Evolutionary conservation across 1,284 basidiomycete species (phyloP).

Genomic region (Abortiporus biennis): DNA sequence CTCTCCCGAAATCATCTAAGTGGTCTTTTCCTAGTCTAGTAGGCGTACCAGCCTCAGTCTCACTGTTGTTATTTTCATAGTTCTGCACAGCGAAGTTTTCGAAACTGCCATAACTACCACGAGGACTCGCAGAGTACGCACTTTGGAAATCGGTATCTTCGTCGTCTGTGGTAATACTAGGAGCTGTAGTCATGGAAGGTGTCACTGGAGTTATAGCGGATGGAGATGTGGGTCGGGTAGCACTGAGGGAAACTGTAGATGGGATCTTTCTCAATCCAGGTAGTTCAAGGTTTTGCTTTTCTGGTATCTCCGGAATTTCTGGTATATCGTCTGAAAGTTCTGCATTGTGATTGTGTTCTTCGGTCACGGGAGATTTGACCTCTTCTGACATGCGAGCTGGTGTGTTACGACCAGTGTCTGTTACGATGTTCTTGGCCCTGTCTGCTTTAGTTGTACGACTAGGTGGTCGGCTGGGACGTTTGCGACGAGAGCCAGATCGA

Average conservation of each 20-base stretch:
- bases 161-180: slow-evolving; percentile 56
- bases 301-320: background rate
- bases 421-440: slow-evolving; percentile 12
- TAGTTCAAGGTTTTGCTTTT: slow-evolving; percentile 9
- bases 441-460: slow-evolving; percentile 7
- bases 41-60: slow-evolving; percentile 21
- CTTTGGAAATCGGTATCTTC: slow-evolving; percentile 83
- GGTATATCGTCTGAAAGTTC: background rate
- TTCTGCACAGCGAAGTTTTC: slow-evolving; percentile 17
- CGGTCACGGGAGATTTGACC: background rate
- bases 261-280: slow-evolving; percentile 29
- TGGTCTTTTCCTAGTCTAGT: slow-evolving; percentile 9
- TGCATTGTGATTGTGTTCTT: background rate
- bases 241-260: slow-evolving; percentile 21
- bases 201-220: slow-evolving; percentile 29
- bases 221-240: slow-evolving; percentile 24
- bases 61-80: slow-evolving; percentile 16
- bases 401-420: slow-evolving; percentile 13
- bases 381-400: slow-evolving; percentile 9
- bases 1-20: slow-evolving; percentile 17
- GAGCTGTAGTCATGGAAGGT: slow-evolving; percentile 34
- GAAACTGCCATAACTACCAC: slow-evolving; percentile 45
- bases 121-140: slow-evolving; percentile 70
- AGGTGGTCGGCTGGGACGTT: slow-evolving; percentile 14
- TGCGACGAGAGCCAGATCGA: slow-evolving; percentile 14